A percentile compares a stretch with the other conserved stretches of the same genome.
Evolutionary conservation across 495 filamentous ascomycete genomes (phyloP).

Genomic region (Penicillium arizonense): DNA sequence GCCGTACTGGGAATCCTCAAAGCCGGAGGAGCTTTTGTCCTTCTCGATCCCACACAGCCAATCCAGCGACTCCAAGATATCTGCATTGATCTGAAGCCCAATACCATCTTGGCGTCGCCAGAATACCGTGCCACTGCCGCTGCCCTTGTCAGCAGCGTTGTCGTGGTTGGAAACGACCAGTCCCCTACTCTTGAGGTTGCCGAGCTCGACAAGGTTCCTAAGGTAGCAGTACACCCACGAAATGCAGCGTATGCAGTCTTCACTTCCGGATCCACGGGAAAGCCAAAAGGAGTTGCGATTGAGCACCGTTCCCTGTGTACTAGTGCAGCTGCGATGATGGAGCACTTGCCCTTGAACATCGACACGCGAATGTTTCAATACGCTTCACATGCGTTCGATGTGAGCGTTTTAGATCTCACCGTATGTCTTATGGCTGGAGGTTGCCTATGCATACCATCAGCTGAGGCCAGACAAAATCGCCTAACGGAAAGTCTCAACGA

Average conservation of each 20-base stretch:
- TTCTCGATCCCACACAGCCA: constrained; percentile 47
- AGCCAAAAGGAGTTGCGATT: constrained; percentile 39
- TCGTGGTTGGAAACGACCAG: neutral
- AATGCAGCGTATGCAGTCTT: constrained; percentile 46
- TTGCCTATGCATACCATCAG: constrained; percentile 31
- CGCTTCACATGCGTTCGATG: constrained; percentile 38
- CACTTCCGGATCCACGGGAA: constrained; percentile 50
- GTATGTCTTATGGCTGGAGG: constrained; percentile 28
- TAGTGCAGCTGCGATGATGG: neutral
- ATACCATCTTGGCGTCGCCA: constrained; percentile 36
- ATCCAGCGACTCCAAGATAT: constrained; percentile 34
- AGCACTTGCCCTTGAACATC: neutral
- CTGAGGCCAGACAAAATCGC: neutral
- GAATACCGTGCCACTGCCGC: neutral
- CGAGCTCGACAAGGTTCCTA: constrained; percentile 8
- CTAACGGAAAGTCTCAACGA: neutral
- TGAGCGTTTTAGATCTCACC: constrained; percentile 29
- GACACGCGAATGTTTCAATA: constrained; percentile 53
- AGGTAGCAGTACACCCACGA: constrained; percentile 2
- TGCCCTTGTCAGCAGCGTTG: neutral
- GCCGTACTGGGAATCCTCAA: constrained; percentile 20
- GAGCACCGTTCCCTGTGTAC: neutral
- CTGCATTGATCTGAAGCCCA: constrained; percentile 19
- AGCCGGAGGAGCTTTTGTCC: constrained; percentile 46
- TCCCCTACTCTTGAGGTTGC: neutral